Base-by-base conservation (phyloP, 495 filamentous ascomycete genomes). In the Lasiosphaeria hispida region DNA sequence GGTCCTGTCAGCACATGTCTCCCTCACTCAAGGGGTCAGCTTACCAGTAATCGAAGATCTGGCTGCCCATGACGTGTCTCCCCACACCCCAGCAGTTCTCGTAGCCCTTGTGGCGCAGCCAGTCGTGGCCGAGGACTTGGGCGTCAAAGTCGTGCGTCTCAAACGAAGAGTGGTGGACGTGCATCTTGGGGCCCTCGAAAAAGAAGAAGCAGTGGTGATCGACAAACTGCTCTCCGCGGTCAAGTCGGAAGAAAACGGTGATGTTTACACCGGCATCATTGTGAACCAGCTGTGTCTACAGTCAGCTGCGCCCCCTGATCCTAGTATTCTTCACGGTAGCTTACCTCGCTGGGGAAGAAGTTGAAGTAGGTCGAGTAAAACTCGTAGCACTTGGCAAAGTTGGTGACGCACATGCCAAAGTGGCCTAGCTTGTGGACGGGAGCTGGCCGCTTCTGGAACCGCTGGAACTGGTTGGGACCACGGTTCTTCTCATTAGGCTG, bases 141-240 rank as follows among this genome's bases (percentile, higher is more conserved):
- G 84, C 83, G 60, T 92, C 88, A 62, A 87, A 88, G 64, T 92
- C 87, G 66, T 87, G 81, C 7, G 89, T 87, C 69, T 92, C 88
- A 56, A 86, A 92, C 3, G 80, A 84, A 30, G 80, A 82, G 64
- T 92, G 88, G 66, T 91, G 88, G 2, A 91, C 84, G 64, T 87
- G 83, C 13, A 73, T 70, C 13, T 77, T 79, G 6, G 77, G 68
- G 3, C 72, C 58, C 60, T 77, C 70, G 61, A 76, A 78, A 62
- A 91, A 77, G 78, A 90, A 90, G 67, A 91, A 84, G n/a, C 69
- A 76, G 72, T 91, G 88, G 61, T 92, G 88, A 64, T 92, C 87
- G 0, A 85, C 82, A 52, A 76, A 69, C 4, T 83, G 77, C 0
- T 68, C 61, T 0, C 87, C 87, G 6, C 79, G 77, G 62, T 90